Evolutionary conservation across 164 flowering plant genomes (phyloP).

Genomic region (Magnolia sinica): DNA sequence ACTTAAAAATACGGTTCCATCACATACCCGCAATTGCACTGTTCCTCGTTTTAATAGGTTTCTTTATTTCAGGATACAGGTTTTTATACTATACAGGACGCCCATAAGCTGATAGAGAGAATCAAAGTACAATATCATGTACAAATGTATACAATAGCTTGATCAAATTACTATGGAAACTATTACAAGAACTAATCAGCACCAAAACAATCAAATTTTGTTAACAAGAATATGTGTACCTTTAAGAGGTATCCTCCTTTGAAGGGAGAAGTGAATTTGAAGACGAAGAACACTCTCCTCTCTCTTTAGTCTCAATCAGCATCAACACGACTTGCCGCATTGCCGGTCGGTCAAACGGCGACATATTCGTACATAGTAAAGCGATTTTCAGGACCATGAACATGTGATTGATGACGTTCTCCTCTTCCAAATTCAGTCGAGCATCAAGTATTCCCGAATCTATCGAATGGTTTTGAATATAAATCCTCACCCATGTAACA

Average conservation of each 20-base stretch:
- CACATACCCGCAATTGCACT: too few species aligned
- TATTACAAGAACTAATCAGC: constrained; percentile 25
- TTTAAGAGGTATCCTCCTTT: background rate
- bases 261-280: background rate
- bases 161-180: constrained; percentile 14
- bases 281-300: constrained; percentile 18
- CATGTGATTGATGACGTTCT: constrained; percentile 57
- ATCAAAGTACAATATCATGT: background rate
- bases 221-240: constrained; percentile 5
- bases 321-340: constrained; percentile 84
- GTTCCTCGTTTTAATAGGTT: too few species aligned
- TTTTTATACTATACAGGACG: too few species aligned
- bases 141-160: constrained; percentile 12
- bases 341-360: constrained; percentile 78
- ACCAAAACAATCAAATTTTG: constrained; percentile 10
- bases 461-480: constrained; percentile 51
- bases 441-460: constrained; percentile 55
- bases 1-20: too few species aligned
- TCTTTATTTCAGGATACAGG: too few species aligned
- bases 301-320: constrained; percentile 65
- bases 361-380: constrained; percentile 62
- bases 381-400: constrained; percentile 73
- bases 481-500: constrained; percentile 58
- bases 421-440: constrained; percentile 47
- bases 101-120: too few species aligned